Evolutionary conservation across 352 stramenopile species (phyloP), one percentile per base, ranked within the genome.

Genomic region (Albugo laibachii): DNA sequence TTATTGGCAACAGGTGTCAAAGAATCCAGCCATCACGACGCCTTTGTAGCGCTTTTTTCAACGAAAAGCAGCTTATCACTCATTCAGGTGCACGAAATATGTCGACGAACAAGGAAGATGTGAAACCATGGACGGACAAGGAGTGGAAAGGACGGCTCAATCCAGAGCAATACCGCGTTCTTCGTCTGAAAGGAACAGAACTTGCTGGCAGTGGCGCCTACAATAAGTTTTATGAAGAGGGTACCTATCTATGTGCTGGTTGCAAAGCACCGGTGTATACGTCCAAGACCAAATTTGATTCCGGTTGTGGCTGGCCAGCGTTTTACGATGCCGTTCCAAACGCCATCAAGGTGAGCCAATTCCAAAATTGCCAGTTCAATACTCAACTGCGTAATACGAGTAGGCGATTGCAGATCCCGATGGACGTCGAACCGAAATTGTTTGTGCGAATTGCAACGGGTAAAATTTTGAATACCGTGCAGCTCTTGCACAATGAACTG

Each of bases 171-270:
- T 94, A 67, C 56, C 55, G 87, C 48, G 73, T 94, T 38, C 68
- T 95, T 60, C 79, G 83, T 15, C 68, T 89, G 45, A 95, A 95
- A 54, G 81, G 80, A 45, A 94, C 82, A 39, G 83, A 95, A 66
- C 79, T 72, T 47, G 63, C 77, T 8, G 77, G 75, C 41, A 93
- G 77, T 37, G 82, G 81, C 58, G 68, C 86, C 63, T 93, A 92
- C 64, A 84, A 92, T 66, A 92, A 93, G 55, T 63, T 82, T 60
- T 74, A 78, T 47, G 61, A 88, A 19, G 62, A 82, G 14, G 82
- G 82, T 46, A 81, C 80, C 47, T 94, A 92, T 63, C 62, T 85
- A 1, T 94, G 82, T 53, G 76, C 78, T 8, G 80, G 74, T 35
- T 94, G 82, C 62, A 86, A 87, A 57, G 70, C 72, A 13, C 78